Percentiles rank a stretch among this genome's conserved stretches.
These are phyloP conservation scores for Glaciozyma martinii DNA, from an alignment of 768 basidiomycete genomes.

Conservation along the genomic window DNA sequence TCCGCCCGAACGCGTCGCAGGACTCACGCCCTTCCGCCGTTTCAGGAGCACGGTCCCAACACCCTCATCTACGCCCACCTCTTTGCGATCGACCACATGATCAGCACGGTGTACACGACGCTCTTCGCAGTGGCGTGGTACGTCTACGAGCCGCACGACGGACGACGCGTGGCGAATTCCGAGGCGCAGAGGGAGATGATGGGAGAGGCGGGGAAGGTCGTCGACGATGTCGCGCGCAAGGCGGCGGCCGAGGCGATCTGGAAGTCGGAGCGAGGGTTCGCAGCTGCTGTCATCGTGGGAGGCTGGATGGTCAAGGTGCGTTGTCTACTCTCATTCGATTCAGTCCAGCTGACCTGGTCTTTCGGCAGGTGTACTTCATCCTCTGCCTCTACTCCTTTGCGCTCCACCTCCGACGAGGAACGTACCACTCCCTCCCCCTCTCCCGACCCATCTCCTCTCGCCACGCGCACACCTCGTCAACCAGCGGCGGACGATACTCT, in stretches of 20 bases:
- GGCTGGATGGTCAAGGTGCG: slow-evolving; percentile 85
- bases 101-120: slow-evolving; percentile 83
- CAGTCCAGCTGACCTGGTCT: background rate
- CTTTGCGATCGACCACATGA: slow-evolving; percentile 81
- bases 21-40: background rate
- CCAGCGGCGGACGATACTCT: slow-evolving; percentile 23
- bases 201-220: slow-evolving; percentile 39
- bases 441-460: slow-evolving; percentile 49
- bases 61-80: slow-evolving; percentile 83
- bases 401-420: slow-evolving; percentile 78
- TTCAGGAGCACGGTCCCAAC: slow-evolving; percentile 76
- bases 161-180: slow-evolving; percentile 67
- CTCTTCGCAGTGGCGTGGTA: slow-evolving; percentile 89
- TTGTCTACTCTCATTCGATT: background rate
- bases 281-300: slow-evolving; percentile 61
- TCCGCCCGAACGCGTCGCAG: slow-evolving; percentile 13
- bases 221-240: slow-evolving; percentile 60
- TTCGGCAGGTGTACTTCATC: slow-evolving; percentile 74
- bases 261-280: slow-evolving; percentile 78
- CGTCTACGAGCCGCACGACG: slow-evolving; percentile 84
- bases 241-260: slow-evolving; percentile 71
- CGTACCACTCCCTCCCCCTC: slow-evolving; percentile 70
- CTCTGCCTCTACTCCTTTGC: slow-evolving; percentile 86
- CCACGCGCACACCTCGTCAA: slow-evolving; percentile 38
- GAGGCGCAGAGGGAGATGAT: slow-evolving; percentile 80